Conservation (phyloP, 306 rosid species). For the Medicago lupulina region DNA sequence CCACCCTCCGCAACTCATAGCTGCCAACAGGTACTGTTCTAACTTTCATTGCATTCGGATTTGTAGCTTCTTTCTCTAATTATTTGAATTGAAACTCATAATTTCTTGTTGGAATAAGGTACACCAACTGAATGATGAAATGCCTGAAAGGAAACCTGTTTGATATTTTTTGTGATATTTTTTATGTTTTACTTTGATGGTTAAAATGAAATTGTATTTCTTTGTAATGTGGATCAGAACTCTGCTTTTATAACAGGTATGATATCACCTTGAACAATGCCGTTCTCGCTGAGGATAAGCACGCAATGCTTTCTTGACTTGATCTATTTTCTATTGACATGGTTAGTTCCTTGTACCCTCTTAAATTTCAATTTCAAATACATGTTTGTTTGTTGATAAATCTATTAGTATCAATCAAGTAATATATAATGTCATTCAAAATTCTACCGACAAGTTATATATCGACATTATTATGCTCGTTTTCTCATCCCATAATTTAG, state of each 20-base stretch:
- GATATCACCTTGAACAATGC: background rate
- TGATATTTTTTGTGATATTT: background rate
- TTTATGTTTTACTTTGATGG: background rate
- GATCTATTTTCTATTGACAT: background rate
- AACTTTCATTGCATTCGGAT: too few species aligned
- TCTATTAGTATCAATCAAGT: background rate
- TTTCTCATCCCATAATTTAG: background rate
- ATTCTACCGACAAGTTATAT: too few species aligned
- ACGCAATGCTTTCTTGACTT: background rate
- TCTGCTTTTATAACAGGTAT: background rate
- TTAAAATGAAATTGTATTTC: background rate
- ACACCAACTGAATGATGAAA: background rate
- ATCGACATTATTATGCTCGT: background rate
- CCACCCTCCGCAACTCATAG: too few species aligned
- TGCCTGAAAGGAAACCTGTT: background rate
- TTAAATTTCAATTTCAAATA: too few species aligned
- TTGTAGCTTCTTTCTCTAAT: too few species aligned
- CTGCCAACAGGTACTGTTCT: too few species aligned
- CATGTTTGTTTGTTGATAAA: background rate
- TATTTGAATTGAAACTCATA: too few species aligned
- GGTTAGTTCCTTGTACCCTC: too few species aligned
- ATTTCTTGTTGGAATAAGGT: too few species aligned
- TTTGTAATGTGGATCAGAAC: background rate
- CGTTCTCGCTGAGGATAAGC: background rate
- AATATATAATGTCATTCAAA: too few species aligned